Base-by-base conservation (phyloP, 2,329 filamentous ascomycete genomes). In the Trichophyton simii region DNA sequence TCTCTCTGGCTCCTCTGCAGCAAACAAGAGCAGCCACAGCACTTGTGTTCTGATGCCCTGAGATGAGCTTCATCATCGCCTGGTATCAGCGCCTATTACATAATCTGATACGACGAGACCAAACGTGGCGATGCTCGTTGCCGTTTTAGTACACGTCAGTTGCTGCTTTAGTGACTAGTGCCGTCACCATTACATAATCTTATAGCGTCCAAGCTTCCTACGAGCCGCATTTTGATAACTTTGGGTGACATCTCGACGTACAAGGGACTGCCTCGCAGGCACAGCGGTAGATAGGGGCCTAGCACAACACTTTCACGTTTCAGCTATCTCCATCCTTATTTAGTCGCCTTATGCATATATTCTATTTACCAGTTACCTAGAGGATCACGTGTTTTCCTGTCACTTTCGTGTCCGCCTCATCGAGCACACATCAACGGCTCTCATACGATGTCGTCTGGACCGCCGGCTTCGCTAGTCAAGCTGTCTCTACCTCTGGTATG, bases 401-500 rank as follows among this genome's bases (percentile, higher is more conserved):
- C 61, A 42, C 52, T 50, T 57, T 58, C 22, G 57, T 60, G 61
- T 38, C 5, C 20, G 1, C 36, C 8, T 44, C 9, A 18, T 20
- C 18, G 9, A 13, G 38, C 7, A 28, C 18, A 42, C 22, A 4
- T 20, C 2, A 22, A 36, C 58, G 41, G 3, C 38, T 42, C 61
- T 42, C 55, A 38, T 18, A 66, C 4, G 34, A 38, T 66, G 65
- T 64, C 64, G 46, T 58, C 22, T 22, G 61, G 61, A 61, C 60
- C 46, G 18, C 28, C 22, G 3, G 60, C 20, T 41, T 44, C 64
- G 13, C 41, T 64, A 9, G 82, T 86, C 72, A 85, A 85, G 75
- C 75, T 86, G 65, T 85, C 83, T 28, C 73, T 86, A 65, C 83
- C 83, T 60, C 74, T 86, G 67, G 81, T 83, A 73, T 68, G 71